These are phyloP conservation scores for Citrus glauca DNA, from an alignment of 345 rosid species.

Conservation along the genomic window DNA sequence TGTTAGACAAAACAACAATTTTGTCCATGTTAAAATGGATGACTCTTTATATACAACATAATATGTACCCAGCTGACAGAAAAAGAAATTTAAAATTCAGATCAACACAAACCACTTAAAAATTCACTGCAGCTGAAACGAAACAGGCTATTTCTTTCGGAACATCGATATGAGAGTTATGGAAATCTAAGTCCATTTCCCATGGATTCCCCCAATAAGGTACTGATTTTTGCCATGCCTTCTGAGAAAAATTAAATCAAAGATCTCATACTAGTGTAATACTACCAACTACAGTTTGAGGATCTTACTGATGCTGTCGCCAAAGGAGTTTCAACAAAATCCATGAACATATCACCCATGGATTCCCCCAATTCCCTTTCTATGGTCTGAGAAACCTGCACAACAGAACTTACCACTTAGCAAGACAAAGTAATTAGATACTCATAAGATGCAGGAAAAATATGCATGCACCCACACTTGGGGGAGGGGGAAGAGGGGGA, in stretches of 20 bases:
- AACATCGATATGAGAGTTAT: too few species aligned
- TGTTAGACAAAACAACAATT: too few species aligned
- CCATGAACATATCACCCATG: slow-evolving; percentile 54
- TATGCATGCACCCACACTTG: neutral
- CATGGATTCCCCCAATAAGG: too few species aligned
- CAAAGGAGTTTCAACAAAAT: slow-evolving; percentile 63
- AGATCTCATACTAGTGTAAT: neutral
- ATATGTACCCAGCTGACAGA: too few species aligned
- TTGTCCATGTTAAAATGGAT: too few species aligned
- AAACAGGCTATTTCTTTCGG: too few species aligned
- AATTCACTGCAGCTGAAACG: too few species aligned
- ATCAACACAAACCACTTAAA: too few species aligned
- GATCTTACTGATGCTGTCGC: slow-evolving; percentile 89
- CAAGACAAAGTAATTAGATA: neutral
- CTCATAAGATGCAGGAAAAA: neutral
- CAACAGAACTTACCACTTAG: slow-evolving; percentile 8
- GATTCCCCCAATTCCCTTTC: slow-evolving; percentile 66
- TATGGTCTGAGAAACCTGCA: slow-evolving; percentile 69
- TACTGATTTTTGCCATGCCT: neutral
- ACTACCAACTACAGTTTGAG: slow-evolving; percentile 8
- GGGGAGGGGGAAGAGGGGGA: too few species aligned
- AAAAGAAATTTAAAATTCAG: too few species aligned
- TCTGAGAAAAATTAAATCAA: slow-evolving; percentile 8
- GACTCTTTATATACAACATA: too few species aligned
- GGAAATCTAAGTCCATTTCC: too few species aligned